Conservation (phyloP, 805 yeast genomes). For the Cyberlindnera maritima region DNA sequence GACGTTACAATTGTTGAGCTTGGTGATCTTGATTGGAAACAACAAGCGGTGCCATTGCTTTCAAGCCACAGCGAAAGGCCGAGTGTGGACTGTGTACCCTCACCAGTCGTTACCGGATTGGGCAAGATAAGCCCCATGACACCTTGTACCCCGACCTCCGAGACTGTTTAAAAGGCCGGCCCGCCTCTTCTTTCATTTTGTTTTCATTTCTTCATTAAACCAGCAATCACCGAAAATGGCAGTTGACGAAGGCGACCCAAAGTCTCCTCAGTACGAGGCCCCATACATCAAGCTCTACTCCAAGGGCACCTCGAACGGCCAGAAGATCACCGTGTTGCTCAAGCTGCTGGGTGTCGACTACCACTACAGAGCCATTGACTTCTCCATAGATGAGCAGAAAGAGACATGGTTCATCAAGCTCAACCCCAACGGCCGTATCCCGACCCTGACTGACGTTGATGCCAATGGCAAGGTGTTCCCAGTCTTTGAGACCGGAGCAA, state of each 20-base stretch:
- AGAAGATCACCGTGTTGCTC: constrained; percentile 35
- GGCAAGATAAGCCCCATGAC: too few relatives aligned
- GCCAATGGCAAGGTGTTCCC: constrained; percentile 40
- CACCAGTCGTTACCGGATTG: too few relatives aligned
- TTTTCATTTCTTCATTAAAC: too few relatives aligned
- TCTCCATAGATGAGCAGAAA: constrained; percentile 45
- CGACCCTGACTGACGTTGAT: constrained; percentile 43
- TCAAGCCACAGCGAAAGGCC: too few relatives aligned
- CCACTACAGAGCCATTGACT: constrained; percentile 38
- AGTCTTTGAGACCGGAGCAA: constrained; percentile 61
- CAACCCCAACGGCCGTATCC: constrained; percentile 65
- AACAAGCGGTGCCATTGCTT: too few relatives aligned
- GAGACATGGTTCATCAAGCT: constrained; percentile 53
- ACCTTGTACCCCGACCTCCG: too few relatives aligned
- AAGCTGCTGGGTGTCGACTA: constrained; percentile 32
- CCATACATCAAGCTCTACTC: constrained; percentile 46
- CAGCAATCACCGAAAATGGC: too few relatives aligned
- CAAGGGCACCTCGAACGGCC: constrained; percentile 41
- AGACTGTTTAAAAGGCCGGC: too few relatives aligned
- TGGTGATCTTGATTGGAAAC: too few relatives aligned
- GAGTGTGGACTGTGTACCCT: too few relatives aligned
- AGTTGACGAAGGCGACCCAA: constrained; percentile 31
- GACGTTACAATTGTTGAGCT: too few relatives aligned
- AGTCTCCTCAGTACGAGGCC: constrained; percentile 29
- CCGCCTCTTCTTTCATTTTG: too few relatives aligned